Evolutionary conservation across 495 filamentous ascomycete genomes (phyloP).

Genomic region (Pyronema domesticum): DNA sequence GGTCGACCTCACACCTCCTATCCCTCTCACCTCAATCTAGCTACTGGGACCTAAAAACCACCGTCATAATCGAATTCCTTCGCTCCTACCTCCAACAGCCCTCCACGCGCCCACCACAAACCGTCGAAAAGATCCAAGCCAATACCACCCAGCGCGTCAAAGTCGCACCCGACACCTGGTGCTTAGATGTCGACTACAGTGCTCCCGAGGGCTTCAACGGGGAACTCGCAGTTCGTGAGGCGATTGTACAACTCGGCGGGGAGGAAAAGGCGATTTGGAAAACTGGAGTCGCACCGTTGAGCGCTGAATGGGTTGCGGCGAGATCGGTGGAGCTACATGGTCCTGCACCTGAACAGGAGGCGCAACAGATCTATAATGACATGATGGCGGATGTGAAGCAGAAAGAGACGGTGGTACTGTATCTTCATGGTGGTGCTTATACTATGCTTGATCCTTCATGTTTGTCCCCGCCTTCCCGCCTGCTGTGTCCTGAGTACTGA

Average conservation of each 20-base stretch:
- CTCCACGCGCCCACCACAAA: conserved; percentile 16
- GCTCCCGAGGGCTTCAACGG: conserved; percentile 39
- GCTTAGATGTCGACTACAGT: conserved; percentile 43
- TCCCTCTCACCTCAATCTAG: conserved; percentile 44
- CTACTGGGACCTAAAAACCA: conserved; percentile 66
- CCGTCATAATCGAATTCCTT: conserved; percentile 50
- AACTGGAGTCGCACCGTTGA: conserved; percentile 29
- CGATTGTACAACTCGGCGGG: conserved; percentile 33
- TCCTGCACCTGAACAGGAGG: neutral
- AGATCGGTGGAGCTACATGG: neutral
- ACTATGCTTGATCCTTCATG: neutral
- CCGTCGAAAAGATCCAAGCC: conserved; percentile 48
- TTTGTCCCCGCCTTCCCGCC: neutral
- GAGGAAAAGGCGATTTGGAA: conserved; percentile 35
- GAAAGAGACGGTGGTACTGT: conserved; percentile 44
- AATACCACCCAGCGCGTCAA: conserved; percentile 42
- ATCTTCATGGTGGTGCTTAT: conserved; percentile 76
- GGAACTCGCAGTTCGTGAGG: conserved; percentile 39
- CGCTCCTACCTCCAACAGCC: conserved; percentile 39
- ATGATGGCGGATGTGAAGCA: conserved; percentile 12
- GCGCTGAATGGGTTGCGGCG: conserved; percentile 66
- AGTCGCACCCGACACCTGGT: conserved; percentile 66
- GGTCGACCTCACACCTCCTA: conserved; percentile 36
- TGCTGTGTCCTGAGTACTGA: too few relatives aligned
- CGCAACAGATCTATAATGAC: neutral